These are phyloP conservation scores for Ceratopteris richardii DNA, from an alignment of 75 land plant genomes.

Conservation along the genomic window DNA sequence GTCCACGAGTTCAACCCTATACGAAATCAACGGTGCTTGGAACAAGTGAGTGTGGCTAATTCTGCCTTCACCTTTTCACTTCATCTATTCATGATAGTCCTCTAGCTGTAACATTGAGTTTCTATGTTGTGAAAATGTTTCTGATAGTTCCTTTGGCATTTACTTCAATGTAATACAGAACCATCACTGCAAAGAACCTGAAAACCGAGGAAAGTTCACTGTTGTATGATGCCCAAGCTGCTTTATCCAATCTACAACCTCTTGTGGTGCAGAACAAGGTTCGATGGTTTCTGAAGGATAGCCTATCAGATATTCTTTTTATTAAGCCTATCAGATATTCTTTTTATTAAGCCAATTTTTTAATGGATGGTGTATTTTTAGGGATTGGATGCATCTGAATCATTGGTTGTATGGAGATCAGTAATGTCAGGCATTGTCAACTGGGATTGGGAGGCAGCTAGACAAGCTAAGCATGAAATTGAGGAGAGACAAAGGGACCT, in stretches of 20 bases:
- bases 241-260: slow-evolving; percentile 40
- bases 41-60: slow-evolving; percentile 51
- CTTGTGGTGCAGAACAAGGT: slow-evolving; percentile 59
- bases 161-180: slow-evolving; percentile 24
- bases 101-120: background rate
- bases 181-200: slow-evolving; percentile 45
- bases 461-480: slow-evolving; percentile 47
- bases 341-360: background rate
- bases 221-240: slow-evolving; percentile 57
- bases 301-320: background rate
- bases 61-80: background rate
- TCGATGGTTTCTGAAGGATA: background rate
- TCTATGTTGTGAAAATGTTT: background rate
- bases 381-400: slow-evolving; percentile 40
- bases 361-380: slow-evolving; percentile 28
- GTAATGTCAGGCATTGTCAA: slow-evolving; percentile 51
- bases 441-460: slow-evolving; percentile 60
- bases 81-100: too few species aligned
- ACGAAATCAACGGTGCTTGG: slow-evolving; percentile 59
- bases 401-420: slow-evolving; percentile 58
- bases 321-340: background rate
- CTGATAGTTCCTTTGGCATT: background rate
- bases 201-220: slow-evolving; percentile 25
- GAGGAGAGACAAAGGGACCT: slow-evolving; percentile 56
- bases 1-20: slow-evolving; percentile 17